Base-by-base conservation (phyloP, 1,284 basidiomycete genomes). In the Wolfiporia cocos region DNA sequence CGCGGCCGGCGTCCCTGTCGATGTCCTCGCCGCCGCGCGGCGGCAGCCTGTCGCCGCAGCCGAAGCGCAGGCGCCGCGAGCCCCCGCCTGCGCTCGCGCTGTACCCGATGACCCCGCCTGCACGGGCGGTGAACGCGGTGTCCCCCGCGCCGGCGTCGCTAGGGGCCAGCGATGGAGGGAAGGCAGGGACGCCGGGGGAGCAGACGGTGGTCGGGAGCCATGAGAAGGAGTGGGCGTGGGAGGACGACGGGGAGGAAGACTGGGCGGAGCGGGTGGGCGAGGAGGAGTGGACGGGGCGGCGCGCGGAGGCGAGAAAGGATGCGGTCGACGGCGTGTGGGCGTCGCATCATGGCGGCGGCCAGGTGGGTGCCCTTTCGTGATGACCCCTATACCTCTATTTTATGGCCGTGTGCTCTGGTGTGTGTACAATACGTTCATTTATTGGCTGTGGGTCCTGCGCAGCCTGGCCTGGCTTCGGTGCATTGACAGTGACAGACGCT, bases 251-350 rank as follows among this genome's bases (percentile, higher is more conserved):
- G 11, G 45, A 26, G 23, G 67, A 68, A 34, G 71, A 81, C 55
- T 80, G 83, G 83, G 71, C 65, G 10, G 65, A 70, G 37, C 57
- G 61, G 38, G 66, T 65, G 0, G 67, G 64, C 1, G 71, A 71
- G 39, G 73, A 74, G 41, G 71, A 73, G 12, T 71, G 69, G 73
- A 70, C 67, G 11, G 70, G 65, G 2, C 53, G 59, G 44, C 60
- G 67, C 49, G 52, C 67, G 38, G 71, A 66, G 33, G 60, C 62
- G 45, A 65, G 55, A 54, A 69, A 63, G 48, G 48, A 50, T 5
- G 55, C 50, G 21, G 41, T 59, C n/a, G 49, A 57, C 21, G 43
- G 51, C 23, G 50, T 50, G 2, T 62, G 59, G 61, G 34, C 51
- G 11, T 21, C 23, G 17, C 42, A 44, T 5, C 23, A 34, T 23